phyloP scores from a whole-genome alignment of 139 green algal species.

The Chlamydomonas applanata region DNA sequence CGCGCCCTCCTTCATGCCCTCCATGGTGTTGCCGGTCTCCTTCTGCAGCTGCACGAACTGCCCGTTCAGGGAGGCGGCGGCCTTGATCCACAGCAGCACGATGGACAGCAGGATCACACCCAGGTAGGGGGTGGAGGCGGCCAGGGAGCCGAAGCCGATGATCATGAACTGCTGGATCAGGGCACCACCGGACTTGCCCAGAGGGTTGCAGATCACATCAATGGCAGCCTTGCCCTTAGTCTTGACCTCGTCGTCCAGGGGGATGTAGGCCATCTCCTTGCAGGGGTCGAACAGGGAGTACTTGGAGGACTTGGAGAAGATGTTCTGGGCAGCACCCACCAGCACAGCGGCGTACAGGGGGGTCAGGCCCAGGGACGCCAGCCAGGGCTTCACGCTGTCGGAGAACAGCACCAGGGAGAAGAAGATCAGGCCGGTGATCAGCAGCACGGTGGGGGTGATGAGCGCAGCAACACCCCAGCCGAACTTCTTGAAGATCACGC shows the following conservation, averaged over 20 bases:
- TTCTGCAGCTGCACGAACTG: conserved; percentile 79
- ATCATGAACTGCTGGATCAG: conserved; percentile 99
- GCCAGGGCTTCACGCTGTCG: conserved; percentile 68
- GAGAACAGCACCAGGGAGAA: conserved; percentile 92
- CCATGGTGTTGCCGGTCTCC: conserved; percentile 26
- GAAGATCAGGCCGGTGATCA: conserved; percentile 94
- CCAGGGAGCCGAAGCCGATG: conserved; percentile 94
- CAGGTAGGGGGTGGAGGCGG: conserved; percentile 96
- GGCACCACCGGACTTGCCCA: conserved; percentile 97
- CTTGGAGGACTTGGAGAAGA: conserved; percentile 97
- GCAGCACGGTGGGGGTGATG: conserved; percentile 95
- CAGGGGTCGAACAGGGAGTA: conserved; percentile 99
- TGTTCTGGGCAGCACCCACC: conserved; percentile 96
- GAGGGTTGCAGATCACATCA: conserved; percentile 99
- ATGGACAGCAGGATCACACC: conserved; percentile 90
- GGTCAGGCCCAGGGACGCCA: conserved; percentile 85
- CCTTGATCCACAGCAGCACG: conserved; percentile 86
- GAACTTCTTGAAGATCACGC: conserved; percentile 94
- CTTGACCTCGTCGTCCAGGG: conserved; percentile 89
- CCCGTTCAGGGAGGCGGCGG: conserved; percentile 75
- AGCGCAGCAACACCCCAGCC: conserved; percentile 94
- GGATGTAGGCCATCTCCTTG: conserved; percentile 99
- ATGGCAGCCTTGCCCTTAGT: conserved; percentile 98
- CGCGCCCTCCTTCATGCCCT: conserved; percentile 16
- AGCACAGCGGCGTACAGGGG: conserved; percentile 94